phyloP scores from a whole-genome alignment of 371 early-diverging fungal species.

The Batrachochytrium dendrobatidis region DNA sequence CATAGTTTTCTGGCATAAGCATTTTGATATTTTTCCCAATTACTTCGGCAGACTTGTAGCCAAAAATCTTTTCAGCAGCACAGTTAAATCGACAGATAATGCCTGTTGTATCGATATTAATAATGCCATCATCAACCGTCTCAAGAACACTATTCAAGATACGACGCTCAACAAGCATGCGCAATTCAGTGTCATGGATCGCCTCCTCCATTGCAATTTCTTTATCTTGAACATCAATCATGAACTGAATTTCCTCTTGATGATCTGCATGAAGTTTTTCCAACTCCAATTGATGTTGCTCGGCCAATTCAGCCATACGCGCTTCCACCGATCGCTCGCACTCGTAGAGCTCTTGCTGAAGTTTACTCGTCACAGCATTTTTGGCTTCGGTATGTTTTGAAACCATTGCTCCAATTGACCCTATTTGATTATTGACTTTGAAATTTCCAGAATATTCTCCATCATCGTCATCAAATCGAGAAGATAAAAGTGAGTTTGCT shows the following conservation, averaged over 20 bases:
- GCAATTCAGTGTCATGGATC: constrained; percentile 24
- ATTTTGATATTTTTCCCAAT: constrained; percentile 26
- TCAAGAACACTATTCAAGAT: constrained; percentile 26
- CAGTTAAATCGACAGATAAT: constrained; percentile 23
- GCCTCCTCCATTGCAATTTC: constrained; percentile 28
- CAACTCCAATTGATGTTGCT: constrained; percentile 1
- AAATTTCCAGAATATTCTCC: background rate
- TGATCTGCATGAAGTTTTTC: constrained; percentile 16
- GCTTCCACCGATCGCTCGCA: background rate
- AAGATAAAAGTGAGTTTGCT: too few species aligned
- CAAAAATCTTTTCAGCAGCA: background rate
- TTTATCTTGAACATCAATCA: constrained; percentile 22
- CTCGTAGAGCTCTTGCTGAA: background rate
- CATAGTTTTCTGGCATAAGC: background rate
- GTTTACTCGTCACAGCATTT: too few species aligned
- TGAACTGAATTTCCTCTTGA: constrained; percentile 13
- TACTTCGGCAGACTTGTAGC: constrained; percentile 16
- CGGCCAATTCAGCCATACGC: background rate
- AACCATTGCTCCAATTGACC: too few species aligned
- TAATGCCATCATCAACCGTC: constrained; percentile 25
- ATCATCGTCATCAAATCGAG: background rate
- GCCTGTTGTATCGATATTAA: constrained; percentile 24
- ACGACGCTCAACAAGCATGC: constrained; percentile 24
- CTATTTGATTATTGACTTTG: too few species aligned
- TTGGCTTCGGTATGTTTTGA: too few species aligned